Base-by-base conservation (phyloP, 805 yeast species). In the Suhomyces sp. region DNA sequence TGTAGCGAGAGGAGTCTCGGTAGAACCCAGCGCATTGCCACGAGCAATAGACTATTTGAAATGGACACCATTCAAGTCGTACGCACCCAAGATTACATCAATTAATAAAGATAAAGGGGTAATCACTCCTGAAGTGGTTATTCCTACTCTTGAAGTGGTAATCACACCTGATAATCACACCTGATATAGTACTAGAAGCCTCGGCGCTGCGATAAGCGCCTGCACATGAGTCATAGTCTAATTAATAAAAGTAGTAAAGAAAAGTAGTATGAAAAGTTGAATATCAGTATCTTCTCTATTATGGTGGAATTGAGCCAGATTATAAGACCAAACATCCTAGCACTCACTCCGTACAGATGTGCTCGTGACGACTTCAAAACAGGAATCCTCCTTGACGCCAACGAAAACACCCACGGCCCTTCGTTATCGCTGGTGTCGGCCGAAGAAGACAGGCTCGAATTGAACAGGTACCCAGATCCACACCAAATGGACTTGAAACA, bases 381-480 rank as follows among this genome's bases (percentile, higher is more conserved):
- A 36, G 99, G 99, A 29, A 78, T 94, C 44, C 76, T 94, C 22
- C 76, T 94, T 50, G 99, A 94, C 70, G 99, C 99, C 52, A 94
- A 94, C 64, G 99, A 94, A 71, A 94, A 94, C 67, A 87, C 98
- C 2, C 88, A 86, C 65, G 99, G 98, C 0, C 93, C 97, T 4
- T 83, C 96, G 1, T 69, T 90, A 13, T 54, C 72, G 1, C 69
- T 70, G 6, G 58, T 83, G 23, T 67, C 77, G 3, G 58, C 60
- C 0, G 70, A 69, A 1, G 93, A 87, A 56, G 54, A 67, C 12
- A 53, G 59, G 1, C 72, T 83, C 57, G 86, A 85, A 47, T 82
- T 94, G 60, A 86, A 94, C 74, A 80, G 99, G 63, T 94, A 94
- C 68, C 99, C 99, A 15, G 99, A 94, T 63, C 99, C 99, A 8